Evolutionary conservation across 1,284 basidiomycete species (phyloP), one percentile per base, ranked within the genome.

Genomic region (Amylostereum chailletii): DNA sequence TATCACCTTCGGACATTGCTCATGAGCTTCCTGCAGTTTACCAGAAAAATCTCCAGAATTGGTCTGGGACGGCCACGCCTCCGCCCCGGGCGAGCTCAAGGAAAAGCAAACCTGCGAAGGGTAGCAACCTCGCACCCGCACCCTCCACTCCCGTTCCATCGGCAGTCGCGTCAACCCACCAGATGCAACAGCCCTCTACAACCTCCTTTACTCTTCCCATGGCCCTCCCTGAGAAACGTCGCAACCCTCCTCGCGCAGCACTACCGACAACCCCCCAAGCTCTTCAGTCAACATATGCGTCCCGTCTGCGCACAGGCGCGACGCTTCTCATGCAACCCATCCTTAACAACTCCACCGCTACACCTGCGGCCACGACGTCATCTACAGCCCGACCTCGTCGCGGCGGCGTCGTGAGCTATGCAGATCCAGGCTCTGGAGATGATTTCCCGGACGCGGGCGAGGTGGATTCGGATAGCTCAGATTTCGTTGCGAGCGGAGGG

Each of bases 261-360:
- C 65, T 88, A 34, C 76, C 81, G 0, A 76, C 82, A 0, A 64
- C 67, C 0, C 65, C 75, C 0, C 95, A 98, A 64, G 93, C 89
- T 0, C 67, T 83, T 26, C 78, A 83, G 55, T 87, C 90, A 1
- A 90, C 91, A 1, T 98, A 96, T 65, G 75, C 93, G 0, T 90
- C 94, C 4, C 81, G 94, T n/a, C 71, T 98, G 49, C 83, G 90
- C n/a, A 94, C 94, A 0, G 95, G 95, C 30, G 79, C 87, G 4
- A 90, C 91, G 1, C 81, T 90, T 2, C 79, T 99, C 53, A 79
- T 98, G 66, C 95, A 99, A 62, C 94, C 94, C n/a, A 81, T 93
- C 56, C 54, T 86, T 55, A 51, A 70, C 61, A 56, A 52, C 11
- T 62, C 73, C 1, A 65, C 72, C 9, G 59, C 57, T 0, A 51